Evolutionary conservation across 768 basidiomycete genomes (phyloP), one percentile per base, ranked within the genome.

Genomic region (Leucocoprinus sp.): DNA sequence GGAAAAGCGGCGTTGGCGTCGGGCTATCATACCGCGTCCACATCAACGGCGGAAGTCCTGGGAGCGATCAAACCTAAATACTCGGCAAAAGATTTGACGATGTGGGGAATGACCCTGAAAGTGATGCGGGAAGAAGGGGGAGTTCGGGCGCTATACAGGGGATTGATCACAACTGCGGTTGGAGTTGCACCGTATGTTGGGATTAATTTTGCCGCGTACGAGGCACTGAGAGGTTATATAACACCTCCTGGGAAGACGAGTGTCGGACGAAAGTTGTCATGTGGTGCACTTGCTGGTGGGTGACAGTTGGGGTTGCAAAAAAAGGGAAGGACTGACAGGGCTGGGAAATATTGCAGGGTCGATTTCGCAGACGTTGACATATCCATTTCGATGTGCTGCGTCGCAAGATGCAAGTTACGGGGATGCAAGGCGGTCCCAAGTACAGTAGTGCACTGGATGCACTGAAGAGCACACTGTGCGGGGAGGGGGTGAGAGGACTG

Each of bases 121-220:
- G 87, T 98, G 39, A 78, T 93, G 67, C 74, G 79, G 21, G 93
- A 95, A 56, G 95, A 98, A 62, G 95, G 95, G 23, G 93, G 93
- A 1, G 60, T 95, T 9, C 74, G 80, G 40, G 95, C 81, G 4
- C 66, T 99, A 39, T 90, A 98, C 60, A 78, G 92, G 26, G 95
- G 93, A 0, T 60, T 93, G 27, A 66, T 86, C 8, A 78, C 92
- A 9, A 96, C 92, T 0, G 83, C 88, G 2, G 70, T 86, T 43
- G 91, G 93, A 2, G 90, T 96, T 31, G 93, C 93, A 12, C 93
- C 93, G 3, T 86, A 86, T 53, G 82, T 86, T 17, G 80, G 90
- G 9, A 84, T 93, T 60, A 96, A 96, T 61, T 96, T 96, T 61
- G 87, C 91, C n/a, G 71, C 90, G 22, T 97, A 97, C 57, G 95